These are phyloP conservation scores for Litchi chinensis DNA, from an alignment of 345 rosid species.

Conservation along the genomic window DNA sequence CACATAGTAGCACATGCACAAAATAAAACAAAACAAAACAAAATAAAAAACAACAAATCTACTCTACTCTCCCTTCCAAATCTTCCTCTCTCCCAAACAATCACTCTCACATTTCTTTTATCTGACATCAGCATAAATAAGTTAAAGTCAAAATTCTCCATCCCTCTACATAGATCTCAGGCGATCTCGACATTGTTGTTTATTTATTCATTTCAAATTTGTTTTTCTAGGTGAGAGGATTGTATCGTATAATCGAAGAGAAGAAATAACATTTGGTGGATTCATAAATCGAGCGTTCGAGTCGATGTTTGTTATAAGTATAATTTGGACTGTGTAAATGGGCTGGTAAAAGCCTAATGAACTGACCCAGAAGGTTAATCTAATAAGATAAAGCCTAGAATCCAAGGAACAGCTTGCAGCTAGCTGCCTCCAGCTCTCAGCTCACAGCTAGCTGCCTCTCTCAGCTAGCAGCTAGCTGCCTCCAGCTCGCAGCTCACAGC, in stretches of 20 bases:
- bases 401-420: too few relatives aligned
- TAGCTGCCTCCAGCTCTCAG: too few relatives aligned
- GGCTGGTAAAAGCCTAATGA: too few relatives aligned
- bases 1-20: conserved; percentile 6
- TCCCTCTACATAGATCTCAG: not conserved
- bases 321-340: too few relatives aligned
- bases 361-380: too few relatives aligned
- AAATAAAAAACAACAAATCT: conserved; percentile 4
- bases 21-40: not conserved
- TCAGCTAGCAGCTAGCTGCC: too few relatives aligned
- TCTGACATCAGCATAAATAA: not conserved
- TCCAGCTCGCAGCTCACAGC: too few relatives aligned
- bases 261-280: conserved; percentile 81
- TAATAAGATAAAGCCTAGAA: too few relatives aligned
- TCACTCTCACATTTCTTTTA: not conserved
- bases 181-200: not conserved
- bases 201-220: not conserved
- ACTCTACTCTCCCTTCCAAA: not conserved
- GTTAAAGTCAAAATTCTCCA: conserved; percentile 1
- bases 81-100: not conserved
- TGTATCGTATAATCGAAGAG: not conserved
- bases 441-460: too few relatives aligned
- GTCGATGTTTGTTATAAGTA: too few relatives aligned
- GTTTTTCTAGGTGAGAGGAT: not conserved
- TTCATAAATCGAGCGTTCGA: conserved; percentile 92